Conservation (phyloP, 1,284 basidiomycete species). For the Irpex rosettiformis region DNA sequence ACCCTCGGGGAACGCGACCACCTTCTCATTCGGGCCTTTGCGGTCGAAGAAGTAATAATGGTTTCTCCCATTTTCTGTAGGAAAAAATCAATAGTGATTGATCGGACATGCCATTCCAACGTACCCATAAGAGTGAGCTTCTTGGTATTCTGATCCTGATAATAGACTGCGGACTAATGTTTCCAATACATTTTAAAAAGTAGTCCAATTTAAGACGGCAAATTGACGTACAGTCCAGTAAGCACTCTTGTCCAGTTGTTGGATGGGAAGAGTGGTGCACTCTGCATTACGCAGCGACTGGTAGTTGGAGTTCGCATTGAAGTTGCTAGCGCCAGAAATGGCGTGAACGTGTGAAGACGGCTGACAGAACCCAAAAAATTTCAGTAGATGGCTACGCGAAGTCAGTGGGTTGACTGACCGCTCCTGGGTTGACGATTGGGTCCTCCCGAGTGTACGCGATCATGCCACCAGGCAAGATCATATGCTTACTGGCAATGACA, state of each 20-base stretch:
- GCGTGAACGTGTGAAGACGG: constrained; percentile 27
- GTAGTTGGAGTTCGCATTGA: constrained; percentile 20
- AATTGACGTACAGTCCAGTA: constrained; percentile 26
- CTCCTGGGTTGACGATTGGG: constrained; percentile 25
- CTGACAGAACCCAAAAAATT: constrained; percentile 1
- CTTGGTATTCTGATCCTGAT: constrained; percentile 21
- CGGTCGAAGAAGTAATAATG: constrained; percentile 29
- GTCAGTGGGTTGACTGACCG: constrained; percentile 15
- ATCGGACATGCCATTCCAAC: constrained; percentile 8
- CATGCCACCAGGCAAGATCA: constrained; percentile 25
- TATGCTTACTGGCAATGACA: constrained; percentile 24
- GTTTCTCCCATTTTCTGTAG: constrained; percentile 20
- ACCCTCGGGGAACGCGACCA: constrained; percentile 27
- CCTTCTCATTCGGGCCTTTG: constrained; percentile 18
- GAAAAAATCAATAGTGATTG: neutral
- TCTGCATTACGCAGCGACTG: constrained; percentile 19
- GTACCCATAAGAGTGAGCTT: constrained; percentile 22
- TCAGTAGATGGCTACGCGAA: too few species aligned
- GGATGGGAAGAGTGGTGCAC: constrained; percentile 25
- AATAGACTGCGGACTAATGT: constrained; percentile 21
- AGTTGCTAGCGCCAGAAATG: constrained; percentile 26
- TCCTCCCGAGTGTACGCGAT: constrained; percentile 25
- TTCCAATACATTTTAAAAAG: neutral
- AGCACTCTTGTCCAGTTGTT: constrained; percentile 24
- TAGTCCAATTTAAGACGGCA: neutral